Conservation (phyloP, 345 rosid genomes). For the Iberis pinnata region DNA sequence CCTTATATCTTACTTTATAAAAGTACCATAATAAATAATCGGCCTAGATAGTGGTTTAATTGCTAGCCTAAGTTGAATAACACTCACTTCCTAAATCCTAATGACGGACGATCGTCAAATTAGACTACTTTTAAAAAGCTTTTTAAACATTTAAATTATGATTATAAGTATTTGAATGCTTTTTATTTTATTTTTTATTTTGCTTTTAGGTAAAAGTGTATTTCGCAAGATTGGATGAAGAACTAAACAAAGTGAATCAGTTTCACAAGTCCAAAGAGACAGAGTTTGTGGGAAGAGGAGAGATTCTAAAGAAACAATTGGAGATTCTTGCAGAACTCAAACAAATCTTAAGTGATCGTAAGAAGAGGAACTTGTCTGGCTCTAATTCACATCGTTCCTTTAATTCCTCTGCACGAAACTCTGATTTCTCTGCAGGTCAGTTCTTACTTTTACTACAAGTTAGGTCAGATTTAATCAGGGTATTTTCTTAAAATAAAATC, state of each 20-base stretch:
- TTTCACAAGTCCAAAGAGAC: constrained; percentile 66
- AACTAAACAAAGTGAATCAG: constrained; percentile 77
- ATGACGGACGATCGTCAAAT: constrained; percentile 10
- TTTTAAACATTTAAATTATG: not conserved
- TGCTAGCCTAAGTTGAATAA: constrained; percentile 14
- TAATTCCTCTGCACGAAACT: constrained; percentile 44
- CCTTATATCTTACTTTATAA: not conserved
- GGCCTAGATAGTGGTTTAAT: constrained; percentile 14
- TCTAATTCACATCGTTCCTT: constrained; percentile 35
- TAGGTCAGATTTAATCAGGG: constrained; percentile 22
- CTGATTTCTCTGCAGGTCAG: constrained; percentile 57
- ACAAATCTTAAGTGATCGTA: constrained; percentile 45
- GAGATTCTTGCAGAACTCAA: constrained; percentile 56
- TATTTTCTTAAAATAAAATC: not conserved
- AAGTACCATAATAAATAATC: constrained; percentile 7
- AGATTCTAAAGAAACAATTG: constrained; percentile 61
- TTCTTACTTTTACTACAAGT: constrained; percentile 15
- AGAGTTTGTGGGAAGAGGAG: constrained; percentile 80
- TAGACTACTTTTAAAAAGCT: constrained; percentile 5
- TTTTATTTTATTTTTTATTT: no score
- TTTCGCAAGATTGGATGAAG: constrained; percentile 63
- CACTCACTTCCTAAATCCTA: constrained; percentile 10
- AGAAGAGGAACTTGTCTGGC: constrained; percentile 34
- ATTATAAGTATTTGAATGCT: not conserved
- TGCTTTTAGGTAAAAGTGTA: constrained; percentile 52